Base-by-base conservation (phyloP, 2,329 filamentous ascomycete genomes). In the Epichloe hybrida region DNA sequence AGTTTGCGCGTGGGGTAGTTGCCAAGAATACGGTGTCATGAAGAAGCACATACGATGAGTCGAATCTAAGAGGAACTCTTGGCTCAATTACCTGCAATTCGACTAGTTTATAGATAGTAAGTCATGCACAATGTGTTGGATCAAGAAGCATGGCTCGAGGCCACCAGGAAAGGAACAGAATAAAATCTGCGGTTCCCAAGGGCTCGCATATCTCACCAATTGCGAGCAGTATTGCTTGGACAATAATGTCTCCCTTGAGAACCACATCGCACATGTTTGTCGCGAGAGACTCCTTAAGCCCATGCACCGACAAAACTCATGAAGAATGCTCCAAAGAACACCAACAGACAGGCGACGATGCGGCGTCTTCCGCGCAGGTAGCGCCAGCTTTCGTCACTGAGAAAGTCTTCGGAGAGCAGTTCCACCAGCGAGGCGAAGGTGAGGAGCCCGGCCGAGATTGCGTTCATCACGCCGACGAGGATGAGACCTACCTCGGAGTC, bases 391-490 rank as follows among this genome's bases (percentile, higher is more conserved):
- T 80, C 75, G 42, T 83, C 79, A 53, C 76, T 80, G 36, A 84
- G 62, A 56, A 87, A 86, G 57, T 88, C 84, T 61, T 87, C 83
- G 0, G 82, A 81, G 49, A 88, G 70, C 46, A 88, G 72, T 64
- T 88, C 83, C 21, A 88, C 81, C 48, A 88, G 68, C 0, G 82
- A 83, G 0, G 84, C 84, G 63, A 86, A 88, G 3, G 85, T 72
- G 8, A 88, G 67, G n/a, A 88, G 67, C 1, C 84, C 84, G 48
- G 81, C 80, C 20, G 81, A 85, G 49, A 88, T 80, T 27, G 82
- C 83, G 62, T 88, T 88, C 71, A 86, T 87, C 59, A 84, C 76
- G 2, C 84, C 84, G 17, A 87, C 83, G 62, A 86, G 78, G 17
- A 88, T 69, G 17, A 88, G 68, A 0, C 84, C 84, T 0, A 77